Conservation (phyloP, 139 green algal species). For the Parachlorella kessleri region DNA sequence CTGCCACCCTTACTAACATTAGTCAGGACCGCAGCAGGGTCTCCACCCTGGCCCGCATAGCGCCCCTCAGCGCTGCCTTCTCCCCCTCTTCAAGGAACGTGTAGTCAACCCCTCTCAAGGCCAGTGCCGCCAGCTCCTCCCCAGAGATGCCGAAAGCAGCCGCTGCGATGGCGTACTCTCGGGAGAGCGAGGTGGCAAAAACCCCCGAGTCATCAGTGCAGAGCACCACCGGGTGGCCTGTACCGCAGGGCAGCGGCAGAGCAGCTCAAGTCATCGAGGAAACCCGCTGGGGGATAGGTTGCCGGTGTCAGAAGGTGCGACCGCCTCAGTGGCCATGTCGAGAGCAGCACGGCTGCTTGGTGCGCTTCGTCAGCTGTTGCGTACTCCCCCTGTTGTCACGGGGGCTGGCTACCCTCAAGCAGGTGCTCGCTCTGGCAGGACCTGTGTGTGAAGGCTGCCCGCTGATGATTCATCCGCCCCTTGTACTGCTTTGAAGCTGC, state of each 20-base stretch:
- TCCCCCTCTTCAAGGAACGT: conserved; percentile 33
- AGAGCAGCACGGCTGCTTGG: no score
- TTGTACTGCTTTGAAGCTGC: no score
- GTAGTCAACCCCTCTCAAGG: conserved; percentile 9
- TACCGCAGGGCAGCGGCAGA: conserved; percentile 1
- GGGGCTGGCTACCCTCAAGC: no score
- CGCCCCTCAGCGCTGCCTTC: not conserved
- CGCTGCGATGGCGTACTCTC: conserved; percentile 61
- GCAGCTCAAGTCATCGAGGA: not conserved
- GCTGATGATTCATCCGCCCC: no score
- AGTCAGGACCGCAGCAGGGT: no score
- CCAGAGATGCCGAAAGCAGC: conserved; percentile 44
- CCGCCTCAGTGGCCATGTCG: not conserved
- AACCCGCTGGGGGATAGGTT: not conserved
- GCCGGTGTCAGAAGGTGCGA: not conserved
- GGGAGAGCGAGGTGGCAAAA: conserved; percentile 65
- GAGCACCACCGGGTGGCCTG: conserved; percentile 74
- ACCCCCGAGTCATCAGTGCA: conserved; percentile 86
- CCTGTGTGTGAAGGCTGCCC: no score
- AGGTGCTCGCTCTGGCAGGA: no score
- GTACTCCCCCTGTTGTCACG: no score
- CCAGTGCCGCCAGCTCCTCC: not conserved
- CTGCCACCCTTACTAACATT: no score
- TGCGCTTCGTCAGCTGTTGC: not conserved
- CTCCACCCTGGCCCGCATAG: not conserved